These are phyloP conservation scores for Dipteronia sinensis DNA, from an alignment of 345 rosid species.

Conservation along the genomic window DNA sequence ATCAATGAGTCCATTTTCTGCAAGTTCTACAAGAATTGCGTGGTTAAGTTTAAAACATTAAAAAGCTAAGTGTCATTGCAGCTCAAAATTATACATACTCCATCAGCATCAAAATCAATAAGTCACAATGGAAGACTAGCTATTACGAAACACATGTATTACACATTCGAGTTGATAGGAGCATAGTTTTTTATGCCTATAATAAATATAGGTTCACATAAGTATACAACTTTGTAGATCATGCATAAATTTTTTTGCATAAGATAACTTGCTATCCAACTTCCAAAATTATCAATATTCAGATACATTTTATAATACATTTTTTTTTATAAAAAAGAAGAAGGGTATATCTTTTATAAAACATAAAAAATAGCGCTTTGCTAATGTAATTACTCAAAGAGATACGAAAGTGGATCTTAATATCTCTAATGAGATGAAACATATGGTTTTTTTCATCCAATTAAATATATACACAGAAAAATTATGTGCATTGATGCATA, in stretches of 20 bases:
- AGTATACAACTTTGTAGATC: not conserved
- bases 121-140: not conserved
- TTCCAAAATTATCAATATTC: too few relatives aligned
- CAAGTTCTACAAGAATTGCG: not conserved
- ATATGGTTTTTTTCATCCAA: too few relatives aligned
- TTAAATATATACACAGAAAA: not conserved
- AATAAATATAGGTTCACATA: not conserved
- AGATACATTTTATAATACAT: too few relatives aligned
- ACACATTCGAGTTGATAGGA: not conserved
- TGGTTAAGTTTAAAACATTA: too few relatives aligned
- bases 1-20: not conserved
- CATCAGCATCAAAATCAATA: not conserved
- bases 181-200: not conserved
- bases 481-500: not conserved
- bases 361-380: not conserved
- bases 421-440: not conserved
- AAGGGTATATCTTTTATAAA: too few relatives aligned
- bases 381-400: not conserved
- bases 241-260: too few relatives aligned
- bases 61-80: not conserved
- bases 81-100: not conserved
- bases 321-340: too few relatives aligned
- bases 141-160: not conserved
- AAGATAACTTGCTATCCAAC: not conserved
- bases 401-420: not conserved